Evolutionary conservation across 495 filamentous ascomycete species (phyloP).

Genomic region (Podospora conica): DNA sequence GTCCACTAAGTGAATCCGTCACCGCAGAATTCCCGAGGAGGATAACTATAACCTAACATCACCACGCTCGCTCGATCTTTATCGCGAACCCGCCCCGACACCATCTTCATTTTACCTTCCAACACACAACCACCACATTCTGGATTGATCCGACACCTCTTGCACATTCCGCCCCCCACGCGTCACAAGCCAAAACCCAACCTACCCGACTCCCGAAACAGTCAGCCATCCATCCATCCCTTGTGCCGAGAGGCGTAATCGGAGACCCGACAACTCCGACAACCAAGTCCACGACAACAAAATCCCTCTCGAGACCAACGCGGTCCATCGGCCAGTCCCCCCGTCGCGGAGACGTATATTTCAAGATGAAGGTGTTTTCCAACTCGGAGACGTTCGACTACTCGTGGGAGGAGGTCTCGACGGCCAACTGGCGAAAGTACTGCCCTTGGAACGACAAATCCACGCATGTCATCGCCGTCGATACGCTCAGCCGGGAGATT

Average conservation of each 20-base stretch:
- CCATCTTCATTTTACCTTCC: neutral
- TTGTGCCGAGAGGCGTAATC: neutral
- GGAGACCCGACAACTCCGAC: neutral
- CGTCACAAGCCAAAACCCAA: neutral
- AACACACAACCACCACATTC: neutral
- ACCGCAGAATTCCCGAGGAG: neutral
- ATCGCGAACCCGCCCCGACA: neutral
- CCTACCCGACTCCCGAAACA: neutral
- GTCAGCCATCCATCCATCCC: neutral
- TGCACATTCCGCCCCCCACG: neutral
- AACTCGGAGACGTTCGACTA: constrained; percentile 86
- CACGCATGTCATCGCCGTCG: constrained; percentile 88
- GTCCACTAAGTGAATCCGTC: neutral
- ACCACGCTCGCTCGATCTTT: neutral
- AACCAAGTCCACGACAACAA: neutral
- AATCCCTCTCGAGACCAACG: neutral
- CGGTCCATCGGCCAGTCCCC: neutral
- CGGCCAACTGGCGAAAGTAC: constrained; percentile 98
- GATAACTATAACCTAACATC: neutral
- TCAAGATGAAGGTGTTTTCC: constrained; percentile 90
- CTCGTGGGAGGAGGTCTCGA: constrained; percentile 97
- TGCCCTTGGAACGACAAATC: constrained; percentile 96
- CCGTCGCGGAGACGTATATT: neutral
- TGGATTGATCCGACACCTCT: neutral
- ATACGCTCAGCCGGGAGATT: constrained; percentile 77